These are phyloP conservation scores for Talaromyces nanjingensis DNA, from an alignment of 495 filamentous ascomycete species.

Conservation along the genomic window DNA sequence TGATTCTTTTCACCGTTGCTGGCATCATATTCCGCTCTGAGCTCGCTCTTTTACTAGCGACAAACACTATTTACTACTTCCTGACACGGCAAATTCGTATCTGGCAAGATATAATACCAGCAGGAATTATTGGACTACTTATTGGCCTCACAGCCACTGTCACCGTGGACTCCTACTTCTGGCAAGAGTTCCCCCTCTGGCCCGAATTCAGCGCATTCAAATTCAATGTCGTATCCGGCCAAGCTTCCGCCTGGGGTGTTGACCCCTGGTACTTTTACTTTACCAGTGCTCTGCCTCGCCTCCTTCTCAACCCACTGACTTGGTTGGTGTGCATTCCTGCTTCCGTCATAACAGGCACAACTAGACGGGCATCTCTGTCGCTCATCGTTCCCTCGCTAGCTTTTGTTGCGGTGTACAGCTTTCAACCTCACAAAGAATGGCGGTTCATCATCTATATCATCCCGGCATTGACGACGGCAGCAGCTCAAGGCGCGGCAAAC, in stretches of 20 bases:
- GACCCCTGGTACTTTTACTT: conserved; percentile 85
- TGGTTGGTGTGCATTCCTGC: conserved; percentile 58
- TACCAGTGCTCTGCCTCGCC: conserved; percentile 67
- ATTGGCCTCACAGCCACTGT: conserved; percentile 61
- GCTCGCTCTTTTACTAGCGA: conserved; percentile 68
- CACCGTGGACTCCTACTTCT: conserved; percentile 82
- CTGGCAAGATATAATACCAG: conserved; percentile 47
- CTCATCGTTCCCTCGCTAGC: conserved; percentile 58
- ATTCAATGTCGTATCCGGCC: conserved; percentile 70
- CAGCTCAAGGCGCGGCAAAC: conserved; percentile 65
- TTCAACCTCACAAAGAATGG: conserved; percentile 91
- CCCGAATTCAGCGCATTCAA: conserved; percentile 85
- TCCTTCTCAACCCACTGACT: conserved; percentile 72
- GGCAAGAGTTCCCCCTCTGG: conserved; percentile 76
- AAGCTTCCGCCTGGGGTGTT: conserved; percentile 80
- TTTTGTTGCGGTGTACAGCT: conserved; percentile 74
- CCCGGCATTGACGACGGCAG: conserved; percentile 70
- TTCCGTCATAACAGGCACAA: conserved; percentile 47
- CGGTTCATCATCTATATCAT: conserved; percentile 90
- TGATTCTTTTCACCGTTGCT: conserved; percentile 73
- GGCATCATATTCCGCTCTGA: conserved; percentile 87
- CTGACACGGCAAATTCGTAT: conserved; percentile 48
- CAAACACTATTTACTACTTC: conserved; percentile 44
- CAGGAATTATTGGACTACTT: conserved; percentile 59
- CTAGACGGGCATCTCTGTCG: conserved; percentile 36